Base-by-base conservation (phyloP, 805 yeast genomes). In the Ogataea pilisensis region DNA sequence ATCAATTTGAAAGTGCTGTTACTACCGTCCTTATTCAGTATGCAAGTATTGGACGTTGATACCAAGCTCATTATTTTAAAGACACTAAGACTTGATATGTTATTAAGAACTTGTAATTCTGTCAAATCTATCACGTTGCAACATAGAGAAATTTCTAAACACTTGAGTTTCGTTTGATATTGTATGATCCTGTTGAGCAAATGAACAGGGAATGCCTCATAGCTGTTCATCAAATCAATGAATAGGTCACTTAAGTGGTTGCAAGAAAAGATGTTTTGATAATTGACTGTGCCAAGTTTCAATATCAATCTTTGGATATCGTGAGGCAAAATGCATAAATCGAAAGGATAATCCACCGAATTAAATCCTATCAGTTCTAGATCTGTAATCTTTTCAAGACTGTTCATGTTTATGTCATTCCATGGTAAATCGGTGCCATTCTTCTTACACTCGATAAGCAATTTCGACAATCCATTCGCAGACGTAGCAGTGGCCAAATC, bases 391-490 rank as follows among this genome's bases (percentile, higher is more conserved):
- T 16, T 16, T 14, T 29, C 5, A 4, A 29, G 11, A 6, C 11
- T n/a, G 4, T 5, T 14, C 7, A 29, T 14, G 16, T 29, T 16
- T 4, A 29, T 14, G 4, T 29, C 31, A 11, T 29, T 29, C 31
- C 31, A 29, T 11, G 31, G 18, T 16, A 29, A 29, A 16, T 29
- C 31, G 21, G 17, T 18, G 6, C 25, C 31, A 13, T 8, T 25
- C 29, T 25, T 29, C 5, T 30, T 29, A 13, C 38, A 36, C 16
- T 36, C 38, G 8, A 36, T 21, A 13, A 36, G 9, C 12, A 36
- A 29, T 7, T 30, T 22, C 5, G 20, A 17, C 14, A 36, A 20
- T 16, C 33, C 22, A 12, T 14, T 16, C 5, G 6, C 13, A 22
- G 22, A 18, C 2, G 26, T 9, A 12, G 18, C 11, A n/a, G 17